Percentiles rank a stretch among this genome's conserved stretches.
phyloP scores from a whole-genome alignment of 495 filamentous ascomycete genomes.

The Terfezia boudieri region DNA sequence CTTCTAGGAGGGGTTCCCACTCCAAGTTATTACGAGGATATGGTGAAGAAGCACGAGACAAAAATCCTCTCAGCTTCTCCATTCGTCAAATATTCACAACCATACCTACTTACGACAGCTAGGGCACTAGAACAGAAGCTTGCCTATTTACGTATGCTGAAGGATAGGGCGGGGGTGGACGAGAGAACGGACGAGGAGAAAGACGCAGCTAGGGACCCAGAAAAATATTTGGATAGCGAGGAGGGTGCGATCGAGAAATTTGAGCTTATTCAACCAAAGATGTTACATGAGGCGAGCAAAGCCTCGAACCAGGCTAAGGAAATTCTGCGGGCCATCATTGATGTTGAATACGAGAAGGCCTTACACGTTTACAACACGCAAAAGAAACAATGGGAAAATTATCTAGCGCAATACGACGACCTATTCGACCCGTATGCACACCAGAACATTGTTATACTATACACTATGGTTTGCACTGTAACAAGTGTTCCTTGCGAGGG shows the following conservation, averaged over 20 bases:
- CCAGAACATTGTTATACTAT: conserved; percentile 87
- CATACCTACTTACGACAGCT: conserved; percentile 76
- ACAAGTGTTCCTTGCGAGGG: conserved; percentile 84
- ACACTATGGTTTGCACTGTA: conserved; percentile 72
- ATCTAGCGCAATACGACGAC: conserved; percentile 57
- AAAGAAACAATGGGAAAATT: conserved; percentile 85
- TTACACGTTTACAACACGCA: conserved; percentile 86
- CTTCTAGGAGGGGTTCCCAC: conserved; percentile 71
- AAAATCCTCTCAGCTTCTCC: conserved; percentile 90
- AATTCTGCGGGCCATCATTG: conserved; percentile 78
- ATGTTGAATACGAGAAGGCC: conserved; percentile 89
- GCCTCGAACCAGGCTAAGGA: conserved; percentile 73
- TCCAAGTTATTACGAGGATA: conserved; percentile 80
- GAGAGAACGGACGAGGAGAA: conserved; percentile 19
- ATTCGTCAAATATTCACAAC: conserved; percentile 84
- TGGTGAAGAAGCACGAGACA: conserved; percentile 78
- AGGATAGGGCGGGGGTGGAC: conserved; percentile 49
- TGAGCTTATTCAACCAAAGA: conserved; percentile 73
- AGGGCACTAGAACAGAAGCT: conserved; percentile 73
- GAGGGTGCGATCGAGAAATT: conserved; percentile 35
- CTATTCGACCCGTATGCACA: conserved; percentile 86
- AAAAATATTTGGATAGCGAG: not conserved
- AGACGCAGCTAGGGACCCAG: not conserved
- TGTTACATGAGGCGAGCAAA: conserved; percentile 57
- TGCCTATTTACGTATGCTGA: conserved; percentile 53